Conservation (phyloP, 1,284 basidiomycete species). For the Fomes fomentarius region DNA sequence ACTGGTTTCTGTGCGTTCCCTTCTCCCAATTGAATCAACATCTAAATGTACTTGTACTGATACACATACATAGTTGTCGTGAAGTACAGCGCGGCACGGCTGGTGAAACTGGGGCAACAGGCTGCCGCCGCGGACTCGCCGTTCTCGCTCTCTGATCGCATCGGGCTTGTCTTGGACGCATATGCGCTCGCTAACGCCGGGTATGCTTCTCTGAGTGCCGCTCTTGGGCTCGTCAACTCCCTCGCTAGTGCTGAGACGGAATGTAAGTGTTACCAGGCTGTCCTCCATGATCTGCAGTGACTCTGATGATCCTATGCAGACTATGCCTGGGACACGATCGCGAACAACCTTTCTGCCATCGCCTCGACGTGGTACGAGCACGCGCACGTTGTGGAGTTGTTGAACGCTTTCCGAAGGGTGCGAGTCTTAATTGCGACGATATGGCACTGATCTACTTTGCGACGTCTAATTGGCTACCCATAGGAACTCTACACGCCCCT, state of each 20-base stretch:
- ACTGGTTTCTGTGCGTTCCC: conserved; percentile 82
- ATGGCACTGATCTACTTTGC: no score
- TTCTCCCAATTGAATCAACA: background rate
- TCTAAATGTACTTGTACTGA: background rate
- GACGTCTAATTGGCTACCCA: no score
- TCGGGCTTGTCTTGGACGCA: conserved; percentile 87
- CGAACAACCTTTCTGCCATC: conserved; percentile 58
- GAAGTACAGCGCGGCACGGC: conserved; percentile 82
- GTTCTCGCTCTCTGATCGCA: conserved; percentile 72
- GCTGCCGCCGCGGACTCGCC: conserved; percentile 66
- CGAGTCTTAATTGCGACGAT: background rate
- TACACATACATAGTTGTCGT: conserved; percentile 70
- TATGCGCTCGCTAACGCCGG: conserved; percentile 84
- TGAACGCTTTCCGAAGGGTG: conserved; percentile 70
- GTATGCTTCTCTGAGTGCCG: conserved; percentile 75
- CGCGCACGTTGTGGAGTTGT: conserved; percentile 55
- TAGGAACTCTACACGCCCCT: conserved; percentile 80
- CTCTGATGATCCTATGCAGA: conserved; percentile 42
- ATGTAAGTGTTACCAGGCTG: conserved; percentile 49
- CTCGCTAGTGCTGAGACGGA: conserved; percentile 72
- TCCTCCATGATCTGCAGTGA: background rate
- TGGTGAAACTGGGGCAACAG: conserved; percentile 80
- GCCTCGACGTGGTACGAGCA: conserved; percentile 89
- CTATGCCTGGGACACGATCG: conserved; percentile 76
- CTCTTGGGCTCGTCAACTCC: conserved; percentile 72